Evolutionary conservation across 306 rosid genomes (phyloP).

Genomic region (Albizia julibrissin): DNA sequence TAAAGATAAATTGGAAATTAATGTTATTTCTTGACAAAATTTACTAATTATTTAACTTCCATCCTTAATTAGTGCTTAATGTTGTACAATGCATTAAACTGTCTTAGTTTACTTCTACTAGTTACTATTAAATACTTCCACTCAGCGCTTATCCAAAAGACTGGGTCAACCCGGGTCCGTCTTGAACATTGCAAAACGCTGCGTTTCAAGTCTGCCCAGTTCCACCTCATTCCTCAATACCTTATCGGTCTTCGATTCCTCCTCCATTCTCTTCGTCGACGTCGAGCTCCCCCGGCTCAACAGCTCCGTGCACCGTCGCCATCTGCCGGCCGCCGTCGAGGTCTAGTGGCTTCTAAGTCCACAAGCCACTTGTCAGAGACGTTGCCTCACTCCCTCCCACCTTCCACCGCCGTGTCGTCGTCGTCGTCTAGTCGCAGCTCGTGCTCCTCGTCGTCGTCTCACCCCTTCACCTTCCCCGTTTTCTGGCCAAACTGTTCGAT

Average conservation of each 20-base stretch:
- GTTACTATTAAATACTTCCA: too few species aligned
- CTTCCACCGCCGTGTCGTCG: neutral
- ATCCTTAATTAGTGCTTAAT: too few species aligned
- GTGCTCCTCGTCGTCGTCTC: neutral
- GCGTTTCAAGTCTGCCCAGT: neutral
- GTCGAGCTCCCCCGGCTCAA: neutral
- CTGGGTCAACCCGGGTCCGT: too few species aligned
- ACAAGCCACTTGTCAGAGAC: neutral
- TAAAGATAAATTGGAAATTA: neutral
- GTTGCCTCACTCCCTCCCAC: neutral
- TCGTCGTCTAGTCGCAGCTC: neutral
- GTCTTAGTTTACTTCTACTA: too few species aligned
- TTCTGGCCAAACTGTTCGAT: neutral
- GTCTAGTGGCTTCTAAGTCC: neutral
- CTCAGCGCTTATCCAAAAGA: too few species aligned
- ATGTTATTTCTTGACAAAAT: too few species aligned
- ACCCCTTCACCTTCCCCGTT: neutral
- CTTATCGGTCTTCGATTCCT: neutral
- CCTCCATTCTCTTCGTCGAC: neutral
- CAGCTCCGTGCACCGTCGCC: neutral
- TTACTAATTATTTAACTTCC: too few species aligned
- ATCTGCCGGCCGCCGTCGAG: neutral
- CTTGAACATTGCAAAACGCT: neutral
- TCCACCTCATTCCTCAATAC: neutral
- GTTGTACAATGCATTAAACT: too few species aligned